These are phyloP conservation scores for Alternaria atra DNA, from an alignment of 2,329 filamentous ascomycete genomes.

Conservation along the genomic window DNA sequence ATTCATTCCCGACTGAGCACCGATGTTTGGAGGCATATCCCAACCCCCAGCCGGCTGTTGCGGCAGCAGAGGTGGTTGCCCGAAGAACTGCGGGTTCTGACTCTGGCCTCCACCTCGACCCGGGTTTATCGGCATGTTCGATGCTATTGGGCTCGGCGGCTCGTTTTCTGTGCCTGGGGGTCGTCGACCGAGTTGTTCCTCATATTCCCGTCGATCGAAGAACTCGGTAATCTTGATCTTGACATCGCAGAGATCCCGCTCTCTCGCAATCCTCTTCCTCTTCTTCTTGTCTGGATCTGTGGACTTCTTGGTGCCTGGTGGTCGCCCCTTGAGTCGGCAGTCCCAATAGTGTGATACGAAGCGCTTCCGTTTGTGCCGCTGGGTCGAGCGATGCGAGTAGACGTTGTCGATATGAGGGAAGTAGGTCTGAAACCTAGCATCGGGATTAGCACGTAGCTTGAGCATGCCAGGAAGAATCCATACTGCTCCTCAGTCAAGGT, in stretches of 20 bases:
- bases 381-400: slow-evolving; percentile 84
- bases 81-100: slow-evolving; percentile 33
- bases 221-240: slow-evolving; percentile 89
- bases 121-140: slow-evolving; percentile 10
- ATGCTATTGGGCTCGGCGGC: slow-evolving; percentile 12
- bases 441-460: slow-evolving; percentile 1
- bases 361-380: slow-evolving; percentile 82
- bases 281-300: slow-evolving; percentile 85
- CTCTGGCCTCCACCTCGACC: slow-evolving; percentile 14
- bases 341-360: slow-evolving; percentile 88
- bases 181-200: slow-evolving; percentile 44
- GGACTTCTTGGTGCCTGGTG: slow-evolving; percentile 80
- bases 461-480: slow-evolving; percentile 26
- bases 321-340: slow-evolving; percentile 80
- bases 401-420: slow-evolving; percentile 86
- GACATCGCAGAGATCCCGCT: slow-evolving; percentile 82
- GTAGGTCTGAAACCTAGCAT: slow-evolving; percentile 76
- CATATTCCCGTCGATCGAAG: slow-evolving; percentile 63
- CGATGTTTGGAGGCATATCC: slow-evolving; percentile 34
- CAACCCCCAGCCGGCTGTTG: slow-evolving; percentile 32
- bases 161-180: slow-evolving; percentile 31
- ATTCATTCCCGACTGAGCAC: slow-evolving; percentile 20
- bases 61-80: slow-evolving; percentile 23
- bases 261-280: slow-evolving; percentile 76
- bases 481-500: slow-evolving; percentile 78